Base-by-base conservation (phyloP, 176 grass and related monocot genomes). In the Thinopyrum elongatum region DNA sequence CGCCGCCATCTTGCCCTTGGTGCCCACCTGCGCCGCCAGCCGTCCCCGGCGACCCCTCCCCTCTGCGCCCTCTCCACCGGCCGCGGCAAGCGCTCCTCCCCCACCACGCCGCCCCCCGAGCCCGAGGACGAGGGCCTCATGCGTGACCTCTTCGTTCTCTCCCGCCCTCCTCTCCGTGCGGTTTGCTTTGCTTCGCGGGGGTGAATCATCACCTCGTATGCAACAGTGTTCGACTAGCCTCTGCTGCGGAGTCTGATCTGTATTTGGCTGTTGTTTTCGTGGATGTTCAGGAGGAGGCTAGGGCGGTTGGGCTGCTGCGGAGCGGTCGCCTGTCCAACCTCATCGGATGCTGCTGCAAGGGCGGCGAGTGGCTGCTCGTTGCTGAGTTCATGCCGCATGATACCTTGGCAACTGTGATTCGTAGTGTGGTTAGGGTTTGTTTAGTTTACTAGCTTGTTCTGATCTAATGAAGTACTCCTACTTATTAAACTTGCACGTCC, bases 341-440 rank as follows among this genome's bases (percentile, higher is more conserved):
- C 21, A 93, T 95, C 38, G 89, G 95, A 2, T 98, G 93, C 51
- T 98, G 95, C 86, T 91, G 79, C 14, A 89, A 98, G 82, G 88
- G 85, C 6, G 81, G 89, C 22, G 95, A 98, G 89, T 77, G 95
- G 62, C 83, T 93, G 26, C 90, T 98, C 22, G 91, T 98, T 2
- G 89, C 95, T 0, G 93, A 98, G 89, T 93, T 93, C 89, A 95
- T 98, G 93, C 93, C 95, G 3, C 85, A 93, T 6, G 87, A 95
- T 29, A 95, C 95, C 41, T 86, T 98, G 58, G 95, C 92, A 42
- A 98, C 4, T 34, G 33, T 34, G 33, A 34, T 34, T 34, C 33
- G 33, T 34, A 34, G 33, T 34, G 33, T 34, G 33, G 33, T 34
- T 34, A 34, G 33, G 33, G 33, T 34, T 34, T 34, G 33, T 34